Evolutionary conservation across 371 early-diverging fungal species (phyloP), one percentile per base, ranked within the genome.

Genomic region (Mucor velutinosus): DNA sequence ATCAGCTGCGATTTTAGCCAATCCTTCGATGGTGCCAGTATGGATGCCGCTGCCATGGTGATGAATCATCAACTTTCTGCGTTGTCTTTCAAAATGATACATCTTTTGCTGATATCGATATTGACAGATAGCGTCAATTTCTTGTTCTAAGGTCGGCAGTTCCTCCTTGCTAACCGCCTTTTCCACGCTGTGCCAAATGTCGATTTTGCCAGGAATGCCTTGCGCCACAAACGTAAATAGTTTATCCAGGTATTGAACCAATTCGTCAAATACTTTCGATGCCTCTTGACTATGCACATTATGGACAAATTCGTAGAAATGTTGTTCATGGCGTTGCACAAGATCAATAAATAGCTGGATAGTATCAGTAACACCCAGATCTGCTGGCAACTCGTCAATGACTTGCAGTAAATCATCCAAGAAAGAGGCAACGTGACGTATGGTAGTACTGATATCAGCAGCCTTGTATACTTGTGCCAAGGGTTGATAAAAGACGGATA

Each of bases 401-500:
- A 84, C 71, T 37, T 79, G 60, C 43, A 90, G 75, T 51, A 90
- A 66, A 65, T 90, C 89, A 41, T 89, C 87, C 7, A 82, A 73
- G 68, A 90, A 90, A 12, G 70, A 72, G 23, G 83, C 72, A 7
- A 87, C 72, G 47, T 90, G 87, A 58, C 83, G 73, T 37, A 90
- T 72, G 15, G 85, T 86, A 19, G 86, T 88, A 3, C 86, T 80
- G 29, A 90, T 86, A 70, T 89, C 87, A 11, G 90, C 90, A 4
- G 87, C 83, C 70, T 85, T 87, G 74, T 90, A 90, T 4, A 90
- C 87, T 64, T 87, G 76, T 8, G 87, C 87, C 39, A 90, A 64
- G 2, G 90, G 90, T 57, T 86, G 79, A 65, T 90, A 90, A 60
- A 90, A 89, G 10, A 89, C 84, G 1, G 88, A 67, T 47, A 90